These are phyloP conservation scores for Epichloe typhina DNA, from an alignment of 2,329 filamentous ascomycete genomes.

Conservation along the genomic window DNA sequence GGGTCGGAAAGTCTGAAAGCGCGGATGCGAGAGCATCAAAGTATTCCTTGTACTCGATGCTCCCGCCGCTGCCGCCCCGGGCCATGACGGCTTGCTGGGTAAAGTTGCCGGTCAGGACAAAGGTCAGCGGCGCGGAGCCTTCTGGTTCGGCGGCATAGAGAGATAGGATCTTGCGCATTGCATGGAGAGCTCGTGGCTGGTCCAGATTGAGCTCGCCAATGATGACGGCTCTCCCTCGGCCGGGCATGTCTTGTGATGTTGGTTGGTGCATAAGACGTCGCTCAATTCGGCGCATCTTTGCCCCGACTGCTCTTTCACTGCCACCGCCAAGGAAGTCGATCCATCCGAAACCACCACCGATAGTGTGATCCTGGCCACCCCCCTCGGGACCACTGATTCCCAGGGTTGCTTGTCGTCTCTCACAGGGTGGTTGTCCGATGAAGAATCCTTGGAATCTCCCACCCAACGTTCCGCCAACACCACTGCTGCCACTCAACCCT, in stretches of 20 bases:
- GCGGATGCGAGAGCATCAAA: conserved; percentile 79
- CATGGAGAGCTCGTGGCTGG: conserved; percentile 65
- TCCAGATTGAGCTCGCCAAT: conserved; percentile 82
- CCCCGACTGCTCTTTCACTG: conserved; percentile 71
- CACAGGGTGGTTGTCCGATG: conserved; percentile 81
- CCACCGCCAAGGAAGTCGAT: conserved; percentile 90
- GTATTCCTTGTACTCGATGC: conserved; percentile 93
- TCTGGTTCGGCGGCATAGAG: conserved; percentile 55
- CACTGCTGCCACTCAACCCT: conserved; percentile 61
- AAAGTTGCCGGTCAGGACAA: conserved; percentile 82
- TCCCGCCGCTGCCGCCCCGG: conserved; percentile 58
- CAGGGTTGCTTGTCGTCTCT: conserved; percentile 67
- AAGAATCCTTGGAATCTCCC: conserved; percentile 85
- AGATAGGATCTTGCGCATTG: conserved; percentile 64
- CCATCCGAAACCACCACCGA: conserved; percentile 84
- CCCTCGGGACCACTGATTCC: conserved; percentile 51
- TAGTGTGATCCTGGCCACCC: conserved; percentile 41
- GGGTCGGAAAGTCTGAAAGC: conserved; percentile 67
- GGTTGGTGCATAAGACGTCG: conserved; percentile 44
- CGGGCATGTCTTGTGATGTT: conserved; percentile 20
- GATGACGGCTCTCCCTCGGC: conserved; percentile 51
- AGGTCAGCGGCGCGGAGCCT: conserved; percentile 57
- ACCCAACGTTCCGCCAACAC: conserved; percentile 82
- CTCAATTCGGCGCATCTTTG: conserved; percentile 73
- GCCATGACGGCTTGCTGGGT: conserved; percentile 51